A percentile compares a stretch with the other conserved stretches of the same genome.
These are phyloP conservation scores for Angomonas deanei DNA, from an alignment of 208 protist species.

Conservation along the genomic window DNA sequence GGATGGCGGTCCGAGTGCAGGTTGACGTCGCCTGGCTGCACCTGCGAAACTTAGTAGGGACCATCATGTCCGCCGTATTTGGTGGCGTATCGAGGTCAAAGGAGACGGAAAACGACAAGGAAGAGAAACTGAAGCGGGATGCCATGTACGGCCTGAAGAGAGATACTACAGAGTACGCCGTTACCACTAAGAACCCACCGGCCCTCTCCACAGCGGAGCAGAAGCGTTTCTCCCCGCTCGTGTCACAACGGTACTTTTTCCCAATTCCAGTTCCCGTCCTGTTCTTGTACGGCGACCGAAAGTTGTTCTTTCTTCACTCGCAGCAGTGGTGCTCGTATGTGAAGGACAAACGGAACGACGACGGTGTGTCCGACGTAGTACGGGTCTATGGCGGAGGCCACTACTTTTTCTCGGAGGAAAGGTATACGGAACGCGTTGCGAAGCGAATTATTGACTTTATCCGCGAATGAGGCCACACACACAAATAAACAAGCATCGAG, in stretches of 20 bases:
- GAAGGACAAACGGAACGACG: conserved; percentile 29
- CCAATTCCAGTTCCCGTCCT: conserved; percentile 51
- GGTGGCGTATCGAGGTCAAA: background rate
- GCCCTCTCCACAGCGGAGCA: background rate
- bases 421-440: conserved; percentile 39
- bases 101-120: background rate
- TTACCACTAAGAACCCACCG: background rate
- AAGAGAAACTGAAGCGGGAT: background rate
- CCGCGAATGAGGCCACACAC: background rate
- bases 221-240: conserved; percentile 27
- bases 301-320: conserved; percentile 48
- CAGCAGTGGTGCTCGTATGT: conserved; percentile 61
- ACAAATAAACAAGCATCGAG: too few relatives aligned
- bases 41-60: background rate
- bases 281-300: conserved; percentile 65
- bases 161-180: background rate
- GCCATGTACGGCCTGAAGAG: background rate
- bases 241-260: conserved; percentile 49
- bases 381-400: conserved; percentile 55
- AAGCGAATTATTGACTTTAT: conserved; percentile 38
- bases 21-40: background rate
- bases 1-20: background rate
- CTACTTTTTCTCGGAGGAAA: conserved; percentile 75
- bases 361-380: conserved; percentile 68
- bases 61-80: background rate